A percentile compares a stretch with the other conserved stretches of the same genome.
Evolutionary conservation across 768 basidiomycete genomes (phyloP).

Genomic region (Lactarius psammicola): DNA sequence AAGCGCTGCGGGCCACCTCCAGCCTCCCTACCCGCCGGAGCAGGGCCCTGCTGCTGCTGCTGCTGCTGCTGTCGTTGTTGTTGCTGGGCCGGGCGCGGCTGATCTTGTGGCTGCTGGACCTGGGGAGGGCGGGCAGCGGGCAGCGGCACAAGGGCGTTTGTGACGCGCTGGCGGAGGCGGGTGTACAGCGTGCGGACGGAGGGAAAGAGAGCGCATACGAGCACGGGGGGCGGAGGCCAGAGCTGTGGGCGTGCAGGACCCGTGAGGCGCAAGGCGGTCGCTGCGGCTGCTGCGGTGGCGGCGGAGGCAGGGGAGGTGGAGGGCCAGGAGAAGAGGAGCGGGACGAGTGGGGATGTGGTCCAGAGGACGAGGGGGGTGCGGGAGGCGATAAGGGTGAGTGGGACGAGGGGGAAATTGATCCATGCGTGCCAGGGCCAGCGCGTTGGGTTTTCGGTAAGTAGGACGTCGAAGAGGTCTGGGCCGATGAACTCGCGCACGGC

Average conservation of each 20-base stretch:
- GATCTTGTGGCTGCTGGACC: not conserved
- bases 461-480: slow-evolving; percentile 50
- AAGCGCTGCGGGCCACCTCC: slow-evolving; percentile 30
- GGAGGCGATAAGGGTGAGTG: slow-evolving; percentile 62
- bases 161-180: slow-evolving; percentile 28
- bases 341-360: slow-evolving; percentile 33
- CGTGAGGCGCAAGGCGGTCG: not conserved
- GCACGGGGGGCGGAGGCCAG: slow-evolving; percentile 39
- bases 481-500: slow-evolving; percentile 71
- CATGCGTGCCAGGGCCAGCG: slow-evolving; percentile 78
- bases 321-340: slow-evolving; percentile 38
- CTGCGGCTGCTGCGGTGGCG: not conserved
- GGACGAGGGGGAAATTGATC: slow-evolving; percentile 71
- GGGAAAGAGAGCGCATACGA: slow-evolving; percentile 35
- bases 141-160: slow-evolving; percentile 30
- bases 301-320: slow-evolving; percentile 27
- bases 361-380: slow-evolving; percentile 38
- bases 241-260: slow-evolving; percentile 25
- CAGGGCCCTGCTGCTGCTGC: not conserved
- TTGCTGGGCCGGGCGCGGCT: not conserved
- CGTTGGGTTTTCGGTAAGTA: slow-evolving; percentile 64
- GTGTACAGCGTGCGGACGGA: slow-evolving; percentile 33
- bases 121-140: not conserved
- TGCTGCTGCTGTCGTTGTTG: too few relatives aligned
- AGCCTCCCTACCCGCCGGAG: not conserved